Conservation (phyloP, 2,329 filamentous ascomycete genomes). For the Nothophoma quercina region DNA sequence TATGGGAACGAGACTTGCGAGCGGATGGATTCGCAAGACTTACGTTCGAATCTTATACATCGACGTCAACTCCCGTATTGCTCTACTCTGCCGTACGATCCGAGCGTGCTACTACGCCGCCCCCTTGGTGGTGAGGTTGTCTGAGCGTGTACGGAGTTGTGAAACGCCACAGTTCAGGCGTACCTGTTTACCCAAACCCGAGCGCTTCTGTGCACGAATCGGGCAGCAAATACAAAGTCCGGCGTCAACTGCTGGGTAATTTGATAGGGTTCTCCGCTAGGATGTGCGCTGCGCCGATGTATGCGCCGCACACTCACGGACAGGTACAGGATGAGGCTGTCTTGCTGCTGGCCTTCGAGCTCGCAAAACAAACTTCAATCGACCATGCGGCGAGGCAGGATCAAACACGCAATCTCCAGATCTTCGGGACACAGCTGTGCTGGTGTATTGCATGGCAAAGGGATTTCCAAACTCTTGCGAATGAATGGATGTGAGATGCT, state of each 20-base stretch:
- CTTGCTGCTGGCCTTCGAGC: background rate
- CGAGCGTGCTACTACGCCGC: constrained; percentile 7
- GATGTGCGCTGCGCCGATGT: constrained; percentile 4
- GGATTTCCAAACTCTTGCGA: background rate
- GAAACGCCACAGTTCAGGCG: constrained; percentile 14
- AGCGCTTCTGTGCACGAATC: background rate
- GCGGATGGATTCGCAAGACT: background rate
- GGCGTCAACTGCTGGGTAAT: background rate
- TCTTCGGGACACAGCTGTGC: background rate
- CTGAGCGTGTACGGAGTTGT: constrained; percentile 3
- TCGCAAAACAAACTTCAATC: background rate
- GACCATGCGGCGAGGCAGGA: background rate
- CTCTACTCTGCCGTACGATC: constrained; percentile 3
- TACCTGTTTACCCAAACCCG: constrained; percentile 11
- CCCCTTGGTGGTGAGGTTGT: constrained; percentile 12
- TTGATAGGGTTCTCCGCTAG: background rate
- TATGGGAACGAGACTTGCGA: background rate
- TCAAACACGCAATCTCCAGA: constrained; percentile 13
- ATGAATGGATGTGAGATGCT: constrained; percentile 2
- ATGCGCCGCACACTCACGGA: background rate
- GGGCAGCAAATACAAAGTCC: background rate
- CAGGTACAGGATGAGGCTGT: background rate
- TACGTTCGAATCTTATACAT: constrained; percentile 8
- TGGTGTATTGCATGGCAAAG: background rate
- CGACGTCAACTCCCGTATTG: background rate